Evolutionary conservation across 202 grass and related monocot genomes (phyloP).

Genomic region (Musa balbisiana): DNA sequence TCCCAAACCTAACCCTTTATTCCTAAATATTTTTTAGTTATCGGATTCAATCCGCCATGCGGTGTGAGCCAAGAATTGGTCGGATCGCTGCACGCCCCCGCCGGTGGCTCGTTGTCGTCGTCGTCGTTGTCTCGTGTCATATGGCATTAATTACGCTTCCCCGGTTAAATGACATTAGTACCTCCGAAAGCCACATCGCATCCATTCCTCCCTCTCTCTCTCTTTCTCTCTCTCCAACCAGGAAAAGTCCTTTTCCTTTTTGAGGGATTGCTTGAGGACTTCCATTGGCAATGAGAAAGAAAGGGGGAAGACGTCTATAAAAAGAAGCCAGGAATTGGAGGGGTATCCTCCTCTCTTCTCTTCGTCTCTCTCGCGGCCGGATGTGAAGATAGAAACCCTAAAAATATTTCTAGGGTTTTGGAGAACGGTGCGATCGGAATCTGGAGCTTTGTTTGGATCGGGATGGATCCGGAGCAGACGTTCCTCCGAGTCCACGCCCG

Average conservation of each 20-base stretch:
- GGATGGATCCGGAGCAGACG: conserved; percentile 97
- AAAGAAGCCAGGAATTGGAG: not conserved
- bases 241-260: not conserved
- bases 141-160: too few relatives aligned
- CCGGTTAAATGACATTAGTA: too few relatives aligned
- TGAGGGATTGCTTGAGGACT: not conserved
- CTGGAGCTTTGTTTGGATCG: not conserved
- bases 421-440: not conserved
- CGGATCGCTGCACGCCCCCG: too few relatives aligned
- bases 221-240: not conserved
- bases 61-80: too few relatives aligned
- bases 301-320: not conserved
- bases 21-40: not conserved
- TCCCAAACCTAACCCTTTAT: not conserved
- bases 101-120: too few relatives aligned
- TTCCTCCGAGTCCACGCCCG: conserved; percentile 95
- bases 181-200: too few relatives aligned
- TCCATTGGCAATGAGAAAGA: not conserved
- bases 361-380: not conserved
- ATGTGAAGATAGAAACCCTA: not conserved
- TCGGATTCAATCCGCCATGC: too few relatives aligned
- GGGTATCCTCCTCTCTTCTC: not conserved
- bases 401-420: not conserved
- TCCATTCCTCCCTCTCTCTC: not conserved
- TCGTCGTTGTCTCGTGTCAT: too few relatives aligned